Percentiles rank a stretch among this genome's conserved stretches.
Conservation (phyloP, 495 filamentous ascomycete genomes). For the Aspergillus kassunensis region DNA sequence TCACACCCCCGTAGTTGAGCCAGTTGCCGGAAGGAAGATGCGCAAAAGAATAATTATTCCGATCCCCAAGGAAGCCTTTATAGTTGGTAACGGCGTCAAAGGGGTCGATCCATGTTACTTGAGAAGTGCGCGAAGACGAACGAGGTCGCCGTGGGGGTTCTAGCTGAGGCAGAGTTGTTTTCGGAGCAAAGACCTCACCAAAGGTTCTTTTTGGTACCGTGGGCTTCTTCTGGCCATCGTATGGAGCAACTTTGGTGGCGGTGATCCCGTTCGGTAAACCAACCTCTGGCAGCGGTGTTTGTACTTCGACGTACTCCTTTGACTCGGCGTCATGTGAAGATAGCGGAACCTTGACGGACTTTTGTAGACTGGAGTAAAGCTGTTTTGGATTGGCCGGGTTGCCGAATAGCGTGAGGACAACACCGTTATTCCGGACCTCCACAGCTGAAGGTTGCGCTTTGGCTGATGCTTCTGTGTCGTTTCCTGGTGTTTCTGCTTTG, state of each 20-base stretch:
- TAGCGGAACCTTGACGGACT: constrained; percentile 36
- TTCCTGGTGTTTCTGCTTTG: constrained; percentile 38
- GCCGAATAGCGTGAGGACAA: constrained; percentile 65
- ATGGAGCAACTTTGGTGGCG: constrained; percentile 63
- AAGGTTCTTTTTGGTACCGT: constrained; percentile 58
- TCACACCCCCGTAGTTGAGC: constrained; percentile 43
- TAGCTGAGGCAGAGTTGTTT: constrained; percentile 59
- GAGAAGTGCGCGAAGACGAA: constrained; percentile 24
- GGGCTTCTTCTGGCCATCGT: constrained; percentile 36
- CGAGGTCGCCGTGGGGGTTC: constrained; percentile 55
- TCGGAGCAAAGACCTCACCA: constrained; percentile 75
- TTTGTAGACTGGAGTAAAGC: constrained; percentile 77
- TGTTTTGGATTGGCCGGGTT: constrained; percentile 69
- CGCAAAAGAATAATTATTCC: constrained; percentile 39
- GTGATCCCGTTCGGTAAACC: constrained; percentile 70
- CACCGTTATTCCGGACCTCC: constrained; percentile 42
- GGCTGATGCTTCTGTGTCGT: constrained; percentile 33
- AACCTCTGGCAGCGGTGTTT: constrained; percentile 53
- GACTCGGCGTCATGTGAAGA: constrained; percentile 35
- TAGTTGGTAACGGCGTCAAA: constrained; percentile 40
- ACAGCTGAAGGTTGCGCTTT: constrained; percentile 21
- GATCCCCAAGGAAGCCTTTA: constrained; percentile 34
- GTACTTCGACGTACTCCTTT: constrained; percentile 45
- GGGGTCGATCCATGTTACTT: constrained; percentile 36
- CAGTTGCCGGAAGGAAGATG: constrained; percentile 39